phyloP scores from a whole-genome alignment of 31 red algal species.

The Asparagopsis taxiformis region DNA sequence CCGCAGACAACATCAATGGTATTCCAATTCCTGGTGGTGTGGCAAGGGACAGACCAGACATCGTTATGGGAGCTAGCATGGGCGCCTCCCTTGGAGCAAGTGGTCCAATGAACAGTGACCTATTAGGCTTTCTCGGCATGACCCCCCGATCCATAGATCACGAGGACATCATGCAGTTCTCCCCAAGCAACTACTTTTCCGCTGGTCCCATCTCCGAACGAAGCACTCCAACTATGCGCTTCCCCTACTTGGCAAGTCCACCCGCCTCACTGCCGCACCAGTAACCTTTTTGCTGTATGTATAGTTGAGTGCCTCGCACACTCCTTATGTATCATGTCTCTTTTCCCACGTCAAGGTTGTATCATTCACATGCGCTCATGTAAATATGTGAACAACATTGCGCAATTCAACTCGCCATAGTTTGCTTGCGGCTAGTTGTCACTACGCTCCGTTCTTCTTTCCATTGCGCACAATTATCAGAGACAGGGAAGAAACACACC shows the following conservation, averaged over 20 bases:
- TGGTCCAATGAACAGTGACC: slow-evolving; percentile 4
- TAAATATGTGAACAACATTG: background rate
- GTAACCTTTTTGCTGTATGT: background rate
- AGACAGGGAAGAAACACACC: too few relatives aligned
- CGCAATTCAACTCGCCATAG: background rate
- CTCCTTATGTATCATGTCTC: background rate
- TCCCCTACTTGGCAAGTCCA: background rate
- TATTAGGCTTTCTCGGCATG: slow-evolving; percentile 1
- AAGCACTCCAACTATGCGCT: slow-evolving; percentile 9
- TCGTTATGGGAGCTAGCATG: slow-evolving; percentile 7
- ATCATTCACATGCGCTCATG: background rate
- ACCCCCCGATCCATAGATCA: slow-evolving; percentile 30
- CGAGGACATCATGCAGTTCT: slow-evolving; percentile 45
- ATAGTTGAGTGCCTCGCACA: background rate
- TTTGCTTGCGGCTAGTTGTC: too few relatives aligned
- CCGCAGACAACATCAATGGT: background rate
- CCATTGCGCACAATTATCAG: too few relatives aligned
- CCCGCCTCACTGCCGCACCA: background rate
- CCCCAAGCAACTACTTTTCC: slow-evolving; percentile 37
- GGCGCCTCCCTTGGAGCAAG: background rate
- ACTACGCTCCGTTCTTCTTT: too few relatives aligned
- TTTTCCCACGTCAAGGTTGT: background rate
- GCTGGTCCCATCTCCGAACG: slow-evolving; percentile 6
- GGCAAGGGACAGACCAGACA: background rate
- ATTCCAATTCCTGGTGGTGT: slow-evolving; percentile 13